These are phyloP conservation scores for Mycena metata DNA, from an alignment of 768 basidiomycete species.

Conservation along the genomic window DNA sequence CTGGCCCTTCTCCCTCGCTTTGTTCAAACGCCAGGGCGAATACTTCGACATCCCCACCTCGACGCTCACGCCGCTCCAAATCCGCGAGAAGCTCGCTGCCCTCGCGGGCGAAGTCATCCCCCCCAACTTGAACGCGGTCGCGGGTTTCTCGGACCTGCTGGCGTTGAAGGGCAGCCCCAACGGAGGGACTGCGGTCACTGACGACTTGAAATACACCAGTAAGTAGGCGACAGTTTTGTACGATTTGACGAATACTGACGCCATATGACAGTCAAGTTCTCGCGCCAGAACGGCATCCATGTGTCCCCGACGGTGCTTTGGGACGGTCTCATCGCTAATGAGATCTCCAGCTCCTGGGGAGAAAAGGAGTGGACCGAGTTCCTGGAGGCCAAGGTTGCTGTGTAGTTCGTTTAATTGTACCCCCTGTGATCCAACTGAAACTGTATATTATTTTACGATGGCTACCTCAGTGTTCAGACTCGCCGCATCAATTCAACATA, in stretches of 20 bases:
- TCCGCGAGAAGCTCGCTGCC: slow-evolving; percentile 78
- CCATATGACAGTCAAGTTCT: slow-evolving; percentile 79
- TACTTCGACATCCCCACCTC: slow-evolving; percentile 85
- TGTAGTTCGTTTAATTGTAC: slow-evolving; percentile 38
- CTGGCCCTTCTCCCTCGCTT: slow-evolving; percentile 79
- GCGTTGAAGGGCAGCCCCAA: slow-evolving; percentile 75
- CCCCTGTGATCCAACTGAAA: too few relatives aligned
- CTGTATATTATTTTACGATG: too few relatives aligned
- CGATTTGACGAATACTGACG: background rate
- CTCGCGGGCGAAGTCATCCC: slow-evolving; percentile 71
- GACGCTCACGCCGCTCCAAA: slow-evolving; percentile 74
- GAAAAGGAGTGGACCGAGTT: slow-evolving; percentile 86
- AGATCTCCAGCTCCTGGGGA: slow-evolving; percentile 87
- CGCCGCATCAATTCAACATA: too few relatives aligned
- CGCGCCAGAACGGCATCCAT: slow-evolving; percentile 92
- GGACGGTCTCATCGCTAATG: slow-evolving; percentile 80
- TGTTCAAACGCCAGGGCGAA: slow-evolving; percentile 82
- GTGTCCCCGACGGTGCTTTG: slow-evolving; percentile 88
- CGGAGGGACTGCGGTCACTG: slow-evolving; percentile 85
- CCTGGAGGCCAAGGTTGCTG: slow-evolving; percentile 68
- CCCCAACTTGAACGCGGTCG: slow-evolving; percentile 59
- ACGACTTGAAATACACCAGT: slow-evolving; percentile 93
- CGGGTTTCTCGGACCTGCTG: slow-evolving; percentile 72
- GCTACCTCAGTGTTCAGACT: too few relatives aligned
- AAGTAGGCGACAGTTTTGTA: slow-evolving; percentile 60